These are phyloP conservation scores for Raphanus raphanistrum DNA, from an alignment of 345 rosid species.

Conservation along the genomic window DNA sequence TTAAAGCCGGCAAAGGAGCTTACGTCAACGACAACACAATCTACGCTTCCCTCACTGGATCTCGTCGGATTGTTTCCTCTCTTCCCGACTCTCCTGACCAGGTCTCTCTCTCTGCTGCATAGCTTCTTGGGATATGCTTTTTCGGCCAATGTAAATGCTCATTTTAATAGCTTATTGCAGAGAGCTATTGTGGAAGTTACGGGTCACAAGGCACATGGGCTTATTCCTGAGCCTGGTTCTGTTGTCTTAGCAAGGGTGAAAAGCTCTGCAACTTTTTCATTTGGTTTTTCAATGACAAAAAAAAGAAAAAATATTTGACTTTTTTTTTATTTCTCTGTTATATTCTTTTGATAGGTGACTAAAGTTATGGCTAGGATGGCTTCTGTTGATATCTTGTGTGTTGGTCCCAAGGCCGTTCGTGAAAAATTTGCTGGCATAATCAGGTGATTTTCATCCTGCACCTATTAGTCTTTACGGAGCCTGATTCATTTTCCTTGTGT, in stretches of 20 bases:
- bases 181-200: conserved; percentile 76
- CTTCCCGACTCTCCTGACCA: conserved; percentile 63
- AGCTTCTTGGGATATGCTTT: too few species aligned
- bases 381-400: conserved; percentile 81
- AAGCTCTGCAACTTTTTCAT: too few species aligned
- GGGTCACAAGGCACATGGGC: conserved; percentile 82
- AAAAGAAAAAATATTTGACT: too few species aligned
- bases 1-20: conserved; percentile 83
- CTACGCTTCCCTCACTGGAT: conserved; percentile 81
- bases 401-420: conserved; percentile 70
- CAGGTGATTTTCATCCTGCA: conserved; percentile 42
- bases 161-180: conserved; percentile 36
- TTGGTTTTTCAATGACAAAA: too few species aligned
- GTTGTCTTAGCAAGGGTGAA: conserved; percentile 66
- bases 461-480: neutral
- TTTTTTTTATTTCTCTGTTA: too few species aligned
- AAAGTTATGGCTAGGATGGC: conserved; percentile 84
- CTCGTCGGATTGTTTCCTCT: conserved; percentile 51
- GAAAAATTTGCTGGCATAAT: conserved; percentile 86
- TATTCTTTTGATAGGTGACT: conserved; percentile 28
- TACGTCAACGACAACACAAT: conserved; percentile 59
- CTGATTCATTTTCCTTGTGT: neutral
- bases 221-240: conserved; percentile 83
- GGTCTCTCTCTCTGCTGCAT: conserved; percentile 39
- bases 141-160: neutral